A percentile compares a stretch with the other conserved stretches of the same genome.
These are phyloP conservation scores for Fistulinella staudtii DNA, from an alignment of 1,284 basidiomycete genomes.

Conservation along the genomic window DNA sequence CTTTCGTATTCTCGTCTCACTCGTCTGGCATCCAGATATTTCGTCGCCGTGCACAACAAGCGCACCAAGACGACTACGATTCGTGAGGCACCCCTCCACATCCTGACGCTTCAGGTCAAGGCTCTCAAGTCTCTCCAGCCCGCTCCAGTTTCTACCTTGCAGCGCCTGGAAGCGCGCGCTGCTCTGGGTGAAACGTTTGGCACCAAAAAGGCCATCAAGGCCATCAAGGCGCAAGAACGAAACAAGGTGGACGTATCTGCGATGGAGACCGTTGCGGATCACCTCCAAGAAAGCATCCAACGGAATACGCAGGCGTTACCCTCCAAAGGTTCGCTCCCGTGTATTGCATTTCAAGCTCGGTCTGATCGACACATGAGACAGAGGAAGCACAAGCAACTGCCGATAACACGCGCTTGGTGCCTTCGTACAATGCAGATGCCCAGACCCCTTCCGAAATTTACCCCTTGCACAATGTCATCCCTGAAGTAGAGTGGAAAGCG, in stretches of 20 bases:
- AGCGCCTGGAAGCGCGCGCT: constrained; percentile 64
- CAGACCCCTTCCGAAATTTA: constrained; percentile 71
- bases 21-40: constrained; percentile 45
- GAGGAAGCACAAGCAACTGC: constrained; percentile 63
- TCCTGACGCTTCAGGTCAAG: constrained; percentile 78
- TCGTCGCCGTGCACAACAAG: constrained; percentile 69
- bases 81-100: constrained; percentile 68
- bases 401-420: constrained; percentile 69
- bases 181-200: constrained; percentile 89
- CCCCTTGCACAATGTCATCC: constrained; percentile 69
- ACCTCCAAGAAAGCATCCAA: constrained; percentile 79
- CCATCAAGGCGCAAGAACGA: constrained; percentile 78
- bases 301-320: constrained; percentile 65
- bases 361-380: constrained; percentile 23
- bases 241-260: constrained; percentile 84
- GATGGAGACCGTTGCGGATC: constrained; percentile 75
- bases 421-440: constrained; percentile 65
- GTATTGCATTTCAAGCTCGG: not conserved
- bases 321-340: constrained; percentile 50
- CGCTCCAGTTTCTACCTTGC: constrained; percentile 45
- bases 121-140: constrained; percentile 69
- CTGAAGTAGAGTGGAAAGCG: constrained; percentile 72
- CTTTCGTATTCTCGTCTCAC: constrained; percentile 7
- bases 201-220: constrained; percentile 86
- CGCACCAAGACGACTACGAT: constrained; percentile 65